These are phyloP conservation scores for Amanita rubescens DNA, from an alignment of 768 basidiomycete genomes.

Conservation along the genomic window DNA sequence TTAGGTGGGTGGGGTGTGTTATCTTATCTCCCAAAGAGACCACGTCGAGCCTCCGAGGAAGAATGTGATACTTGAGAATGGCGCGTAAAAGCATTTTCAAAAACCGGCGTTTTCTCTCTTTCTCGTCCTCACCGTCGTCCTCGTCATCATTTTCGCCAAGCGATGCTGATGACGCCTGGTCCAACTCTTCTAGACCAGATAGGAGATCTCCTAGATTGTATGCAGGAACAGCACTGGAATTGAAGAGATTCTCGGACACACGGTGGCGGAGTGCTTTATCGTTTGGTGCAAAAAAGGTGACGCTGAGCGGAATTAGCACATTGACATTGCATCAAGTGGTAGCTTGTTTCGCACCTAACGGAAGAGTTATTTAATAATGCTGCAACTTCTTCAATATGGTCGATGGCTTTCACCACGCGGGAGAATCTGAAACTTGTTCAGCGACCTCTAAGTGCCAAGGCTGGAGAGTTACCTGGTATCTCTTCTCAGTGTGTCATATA, in stretches of 20 bases:
- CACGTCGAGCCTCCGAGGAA: constrained; percentile 32
- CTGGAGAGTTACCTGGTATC: constrained; percentile 13
- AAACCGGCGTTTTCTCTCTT: constrained; percentile 44
- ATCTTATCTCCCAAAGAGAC: constrained; percentile 41
- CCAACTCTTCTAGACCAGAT: constrained; percentile 30
- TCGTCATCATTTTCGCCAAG: constrained; percentile 4
- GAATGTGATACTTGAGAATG: constrained; percentile 50
- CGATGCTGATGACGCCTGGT: constrained; percentile 1
- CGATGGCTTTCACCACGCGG: constrained; percentile 31
- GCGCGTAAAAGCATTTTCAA: constrained; percentile 47
- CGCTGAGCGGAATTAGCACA: constrained; percentile 19
- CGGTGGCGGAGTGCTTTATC: constrained; percentile 32
- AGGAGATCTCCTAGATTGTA: constrained; percentile 22
- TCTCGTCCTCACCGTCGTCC: constrained; percentile 33
- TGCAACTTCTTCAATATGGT: constrained; percentile 31
- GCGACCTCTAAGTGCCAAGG: not conserved
- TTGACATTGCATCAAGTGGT: not conserved
- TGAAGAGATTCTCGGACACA: constrained; percentile 3
- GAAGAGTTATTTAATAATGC: constrained; percentile 32
- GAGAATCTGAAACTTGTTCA: constrained; percentile 24
- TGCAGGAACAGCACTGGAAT: constrained; percentile 7
- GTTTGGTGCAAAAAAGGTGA: constrained; percentile 49
- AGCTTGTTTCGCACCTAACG: constrained; percentile 20
- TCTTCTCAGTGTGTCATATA: constrained; percentile 5
- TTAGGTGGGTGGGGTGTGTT: constrained; percentile 44